Evolutionary conservation across 768 basidiomycete species (phyloP), one percentile per base, ranked within the genome.

Genomic region (Termitomyces sp.): DNA sequence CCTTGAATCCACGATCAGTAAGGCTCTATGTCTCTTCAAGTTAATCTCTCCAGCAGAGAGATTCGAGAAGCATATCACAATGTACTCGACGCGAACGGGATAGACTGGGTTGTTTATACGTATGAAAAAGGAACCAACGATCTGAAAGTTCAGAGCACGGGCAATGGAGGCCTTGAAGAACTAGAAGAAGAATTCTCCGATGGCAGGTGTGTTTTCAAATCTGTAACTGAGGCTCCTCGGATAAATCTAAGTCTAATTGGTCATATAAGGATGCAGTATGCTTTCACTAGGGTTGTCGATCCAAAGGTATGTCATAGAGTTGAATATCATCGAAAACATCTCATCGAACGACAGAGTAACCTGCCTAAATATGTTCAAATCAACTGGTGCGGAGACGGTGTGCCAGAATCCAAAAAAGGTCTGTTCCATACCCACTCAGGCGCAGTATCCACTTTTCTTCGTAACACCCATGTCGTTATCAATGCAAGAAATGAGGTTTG

Each of bases 371-470:
- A 95, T 62, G 93, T 98, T 16, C 91, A 96, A 68, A 89, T 98
- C 72, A 93, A 94, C 67, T 97, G 96, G 95, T 94, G 93, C 65
- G 96, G 96, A 47, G 95, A 96, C 68, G 96, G 96, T 59, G 96
- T 98, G 1, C 96, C 96, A 13, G 93, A 87, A 70, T 79, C 80
- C 20, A 89, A 91, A 73, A 98, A 98, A 71, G 96, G 96, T 8
- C 79, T 97, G 26, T 96, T 96, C 76, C 88, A 93, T 68, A 88
- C 86, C 8, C 95, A 98, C 71, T 85, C 93, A 7, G 81, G 82
- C 48, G 82, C 93, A 1, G 89, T 98, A 9, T 81, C 87, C 44
- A 83, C 78, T 58, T 95, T 89, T 71, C 79, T 98, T 48, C 86
- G 86, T 6, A 92, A 91, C 43, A 83, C 88, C 0, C 94, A 96